Evolutionary conservation across 805 yeast species (phyloP), one percentile per base, ranked within the genome.

Genomic region (Cyberlindnera euphorbiae): DNA sequence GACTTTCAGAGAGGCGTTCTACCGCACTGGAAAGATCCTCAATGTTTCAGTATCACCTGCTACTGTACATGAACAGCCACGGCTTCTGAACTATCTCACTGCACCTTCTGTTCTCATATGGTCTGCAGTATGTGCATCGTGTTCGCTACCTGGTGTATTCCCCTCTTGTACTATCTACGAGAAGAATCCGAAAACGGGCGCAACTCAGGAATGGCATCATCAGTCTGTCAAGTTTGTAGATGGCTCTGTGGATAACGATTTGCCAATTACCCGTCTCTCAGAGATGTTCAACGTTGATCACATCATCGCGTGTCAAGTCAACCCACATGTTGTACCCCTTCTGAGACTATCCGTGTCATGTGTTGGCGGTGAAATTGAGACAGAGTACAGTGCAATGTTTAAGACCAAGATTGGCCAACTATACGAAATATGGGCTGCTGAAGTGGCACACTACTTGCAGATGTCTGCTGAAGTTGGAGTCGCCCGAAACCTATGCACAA

Each of bases 241-340:
- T 59, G 99, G 99, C 0, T 87, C 96, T 0, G 96, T 93, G 7
- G 94, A 90, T 53, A 85, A 86, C 45, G 99, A 93, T 58, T 63
- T 93, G 35, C 99, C 99, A 4, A 81, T 88, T 18, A 72, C 94
- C 2, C 72, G 97, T 47, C 66, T 93, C 16, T 82, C 94, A 15
- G 98, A 93, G 56, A 88, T 93, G 96, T 93, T 93, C 59, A 90
- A 93, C 53, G 96, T 93, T 21, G 95, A 93, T 56, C 96, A 93
- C 58, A 89, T 93, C 44, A 88, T 93, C 49, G 98, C 97, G 0
- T 90, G 95, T 30, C 99, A 93, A 58, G 98, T 93, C 1, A 93
- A 93, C 54, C 95, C 97, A 0, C 98, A 93, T 56, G 95, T 93
- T 12, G 85, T 84, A 3, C 98, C 98, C 0, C 72, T 90, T 33